Evolutionary conservation across 371 early-diverging fungal genomes (phyloP).

Genomic region (Syncephalis plumigaleata): DNA sequence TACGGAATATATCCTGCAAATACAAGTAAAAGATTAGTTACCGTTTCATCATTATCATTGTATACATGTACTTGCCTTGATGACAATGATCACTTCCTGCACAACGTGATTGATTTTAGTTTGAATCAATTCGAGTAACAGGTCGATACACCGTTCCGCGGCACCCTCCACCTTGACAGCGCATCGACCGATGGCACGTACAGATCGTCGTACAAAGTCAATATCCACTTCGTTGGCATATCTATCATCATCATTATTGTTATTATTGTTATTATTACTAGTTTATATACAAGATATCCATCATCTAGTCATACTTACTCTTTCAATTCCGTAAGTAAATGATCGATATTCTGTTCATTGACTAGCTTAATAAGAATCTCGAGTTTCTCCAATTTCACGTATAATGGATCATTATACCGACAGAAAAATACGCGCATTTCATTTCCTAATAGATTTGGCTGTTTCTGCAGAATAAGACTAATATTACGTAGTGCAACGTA

Average conservation of each 20-base stretch:
- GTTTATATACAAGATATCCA: too few relatives aligned
- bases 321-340: constrained; percentile 75
- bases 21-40: too few relatives aligned
- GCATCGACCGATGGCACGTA: constrained; percentile 80
- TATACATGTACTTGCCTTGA: constrained; percentile 27
- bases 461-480: constrained; percentile 62
- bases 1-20: constrained; percentile 78
- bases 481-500: constrained; percentile 89
- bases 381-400: constrained; percentile 87
- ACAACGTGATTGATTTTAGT: constrained; percentile 88
- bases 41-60: too few relatives aligned
- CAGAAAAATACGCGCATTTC: constrained; percentile 89
- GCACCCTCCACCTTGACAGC: constrained; percentile 77
- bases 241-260: constrained; percentile 13
- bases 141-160: constrained; percentile 71
- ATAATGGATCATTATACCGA: constrained; percentile 92
- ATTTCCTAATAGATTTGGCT: constrained; percentile 61
- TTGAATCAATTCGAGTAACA: constrained; percentile 66
- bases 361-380: constrained; percentile 75
- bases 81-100: constrained; percentile 84
- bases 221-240: constrained; percentile 89
- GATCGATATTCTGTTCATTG: constrained; percentile 57
- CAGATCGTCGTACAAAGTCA: constrained; percentile 86
- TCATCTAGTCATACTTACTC: constrained; percentile 35
- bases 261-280: too few relatives aligned